Base-by-base conservation (phyloP, 2,329 filamentous ascomycete species). In the Gyromitra esculenta region DNA sequence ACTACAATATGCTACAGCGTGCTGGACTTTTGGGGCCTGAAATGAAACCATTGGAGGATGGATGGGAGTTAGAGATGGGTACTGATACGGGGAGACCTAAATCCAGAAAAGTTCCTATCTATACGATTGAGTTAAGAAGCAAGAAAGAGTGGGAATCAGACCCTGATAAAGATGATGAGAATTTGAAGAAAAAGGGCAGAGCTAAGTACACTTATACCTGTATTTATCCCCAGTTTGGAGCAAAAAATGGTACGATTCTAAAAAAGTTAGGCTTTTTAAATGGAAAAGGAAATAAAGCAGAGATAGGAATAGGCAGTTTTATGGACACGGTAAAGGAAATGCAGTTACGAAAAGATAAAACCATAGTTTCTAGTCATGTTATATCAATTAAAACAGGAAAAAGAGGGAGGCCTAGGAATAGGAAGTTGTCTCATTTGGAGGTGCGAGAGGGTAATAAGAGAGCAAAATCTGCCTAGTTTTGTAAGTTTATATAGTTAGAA, bases 301-400 rank as follows among this genome's bases (percentile, higher is more conserved):
- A 67, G 18, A 67, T 67, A 25, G 64, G 50, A 6, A 67, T 67
- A 11, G 64, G 8, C 37, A 56, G 35, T 41, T 67, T 67, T 45
- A 67, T 67, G 50, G 64, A 67, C 31, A 67, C 37, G 1, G 54
- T 67, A 11, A 25, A 25, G 18, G 65, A 68, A 35, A 68, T 59
- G 25, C 37, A 43, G 8, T 21, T 31, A n/a, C 3, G 37, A 15
- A 56, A n/a, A 15, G 11, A 57, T n/a, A 18, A 21, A 41, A 57
- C 52, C 2, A 56, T 31, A 1, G 35, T 43, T 21, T 57, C 48
- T 41, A 31, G n/a, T 9, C 52, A 57, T 18, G 37, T 35, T 18
- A 13, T 56, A 15, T 11, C n/a, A 31, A 57, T 68, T 35, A 68
- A 68, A 7, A 43, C 37, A 5, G 52, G 65, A n/a, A 68, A 59